Conservation (phyloP, 495 filamentous ascomycete genomes). For the Podospora bellae-mahoneyi region DNA sequence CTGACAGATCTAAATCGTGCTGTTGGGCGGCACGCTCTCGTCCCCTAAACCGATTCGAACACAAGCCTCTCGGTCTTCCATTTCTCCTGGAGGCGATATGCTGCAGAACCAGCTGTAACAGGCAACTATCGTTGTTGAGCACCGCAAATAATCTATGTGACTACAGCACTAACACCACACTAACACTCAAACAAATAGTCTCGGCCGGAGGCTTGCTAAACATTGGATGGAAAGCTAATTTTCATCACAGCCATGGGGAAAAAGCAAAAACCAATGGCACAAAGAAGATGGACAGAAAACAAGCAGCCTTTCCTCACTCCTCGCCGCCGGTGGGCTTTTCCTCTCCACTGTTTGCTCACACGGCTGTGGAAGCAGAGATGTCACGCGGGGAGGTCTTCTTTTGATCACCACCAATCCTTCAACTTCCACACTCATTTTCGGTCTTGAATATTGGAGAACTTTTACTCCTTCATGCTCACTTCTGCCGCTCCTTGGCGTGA, state of each 20-base stretch:
- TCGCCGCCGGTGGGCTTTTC: not conserved
- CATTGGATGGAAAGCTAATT: not conserved
- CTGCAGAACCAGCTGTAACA: not conserved
- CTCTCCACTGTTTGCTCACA: conserved; percentile 6
- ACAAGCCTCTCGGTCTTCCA: not conserved
- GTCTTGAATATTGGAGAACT: not conserved
- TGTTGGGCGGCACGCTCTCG: not conserved
- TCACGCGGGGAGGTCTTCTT: not conserved
- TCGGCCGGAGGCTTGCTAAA: not conserved
- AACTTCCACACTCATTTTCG: not conserved
- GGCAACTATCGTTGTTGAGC: not conserved
- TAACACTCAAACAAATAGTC: not conserved
- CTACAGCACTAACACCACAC: not conserved
- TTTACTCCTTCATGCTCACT: not conserved
- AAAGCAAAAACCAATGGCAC: not conserved
- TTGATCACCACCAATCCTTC: not conserved
- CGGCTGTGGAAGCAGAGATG: not conserved
- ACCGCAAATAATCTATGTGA: not conserved
- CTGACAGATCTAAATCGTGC: not conserved
- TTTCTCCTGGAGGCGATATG: not conserved
- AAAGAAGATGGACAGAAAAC: not conserved
- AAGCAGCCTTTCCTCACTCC: not conserved
- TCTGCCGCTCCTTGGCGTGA: not conserved
- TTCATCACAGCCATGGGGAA: not conserved
- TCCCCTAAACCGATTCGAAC: not conserved